Base-by-base conservation (phyloP, 331 rosid species). In the Telfairia occidentalis region DNA sequence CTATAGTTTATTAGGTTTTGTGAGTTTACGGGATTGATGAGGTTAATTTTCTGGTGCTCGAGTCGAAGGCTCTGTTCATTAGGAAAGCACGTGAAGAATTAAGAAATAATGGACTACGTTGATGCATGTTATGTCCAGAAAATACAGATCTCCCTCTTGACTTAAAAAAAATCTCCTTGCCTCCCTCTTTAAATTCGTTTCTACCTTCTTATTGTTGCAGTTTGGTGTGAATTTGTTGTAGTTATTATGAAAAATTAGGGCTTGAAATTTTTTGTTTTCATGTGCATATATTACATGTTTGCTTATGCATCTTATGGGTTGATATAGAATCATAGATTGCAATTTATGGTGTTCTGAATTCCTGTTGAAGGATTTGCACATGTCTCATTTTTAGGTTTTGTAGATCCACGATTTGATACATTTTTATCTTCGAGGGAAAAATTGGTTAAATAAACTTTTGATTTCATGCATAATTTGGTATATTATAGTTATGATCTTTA, bases 51-150 rank as follows among this genome's bases (percentile, higher is more conserved):
- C 98, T 96, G 29, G 97, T 91, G 71, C 96, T 94, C 9, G 98
- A 94, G 81, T 82, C 92, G 15, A 97, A 94, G 86, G 92, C 98
- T 37, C 81, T 91, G 88, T 94, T 78, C 57, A 81, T 83, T 53
- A 86, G 98, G 81, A 94, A 94, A 84, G 96, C 98, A 0, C 97
- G 98, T 45, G 98, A 94, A 85, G 98, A 91, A 83, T 91, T 94
- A 81, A 87, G 89, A 80, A n/a, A n/a, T n/a, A n/a, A n/a, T n/a
- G n/a, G 98, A 94, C 69, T 97, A 94, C 93, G 98, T 91, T 67
- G 19, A 70, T 71, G 46, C n/a, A n/a, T n/a, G n/a, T n/a, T n/a
- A n/a, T n/a, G n/a, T n/a, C n/a, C n/a, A n/a, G n/a, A n/a, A n/a
- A n/a, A n/a, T n/a, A 57, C 29, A 35, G 48, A 64, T 37, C 29